These are phyloP conservation scores for Claviceps humidiphila DNA, from an alignment of 2,329 filamentous ascomycete species.

Conservation along the genomic window DNA sequence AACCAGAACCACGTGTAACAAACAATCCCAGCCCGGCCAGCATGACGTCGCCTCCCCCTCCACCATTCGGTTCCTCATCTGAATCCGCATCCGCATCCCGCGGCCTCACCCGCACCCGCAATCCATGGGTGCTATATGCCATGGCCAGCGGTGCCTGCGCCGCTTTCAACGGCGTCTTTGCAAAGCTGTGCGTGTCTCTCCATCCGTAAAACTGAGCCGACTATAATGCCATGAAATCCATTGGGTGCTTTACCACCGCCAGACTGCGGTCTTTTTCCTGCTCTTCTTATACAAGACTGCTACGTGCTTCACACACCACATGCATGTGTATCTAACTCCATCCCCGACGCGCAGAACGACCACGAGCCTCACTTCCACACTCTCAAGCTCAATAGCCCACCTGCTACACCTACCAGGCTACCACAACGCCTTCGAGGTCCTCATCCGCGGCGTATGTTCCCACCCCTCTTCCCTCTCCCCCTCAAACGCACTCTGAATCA, in stretches of 20 bases:
- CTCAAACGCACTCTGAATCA: background rate
- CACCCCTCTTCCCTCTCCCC: background rate
- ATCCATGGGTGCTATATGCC: conserved; percentile 54
- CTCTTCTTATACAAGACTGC: background rate
- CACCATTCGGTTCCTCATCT: conserved; percentile 17
- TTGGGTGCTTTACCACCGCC: too few relatives aligned
- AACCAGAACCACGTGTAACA: background rate
- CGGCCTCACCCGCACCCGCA: conserved; percentile 21
- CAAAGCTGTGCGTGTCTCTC: conserved; percentile 52
- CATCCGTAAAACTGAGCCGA: too few relatives aligned
- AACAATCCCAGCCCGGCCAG: background rate
- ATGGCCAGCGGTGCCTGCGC: conserved; percentile 65
- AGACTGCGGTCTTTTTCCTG: background rate
- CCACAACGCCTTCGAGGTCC: conserved; percentile 32
- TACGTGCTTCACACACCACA: too few relatives aligned
- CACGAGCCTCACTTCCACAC: conserved; percentile 36
- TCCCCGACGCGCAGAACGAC: conserved; percentile 31
- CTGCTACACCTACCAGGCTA: conserved; percentile 28
- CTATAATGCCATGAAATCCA: too few relatives aligned
- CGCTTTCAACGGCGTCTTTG: conserved; percentile 71
- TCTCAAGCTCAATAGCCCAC: conserved; percentile 32
- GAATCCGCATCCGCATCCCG: conserved; percentile 8
- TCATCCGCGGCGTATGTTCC: conserved; percentile 34
- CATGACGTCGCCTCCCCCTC: conserved; percentile 6
- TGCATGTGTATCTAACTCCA: background rate